Base-by-base conservation (phyloP, 768 basidiomycete species). In the Leucocoprinus sp. region DNA sequence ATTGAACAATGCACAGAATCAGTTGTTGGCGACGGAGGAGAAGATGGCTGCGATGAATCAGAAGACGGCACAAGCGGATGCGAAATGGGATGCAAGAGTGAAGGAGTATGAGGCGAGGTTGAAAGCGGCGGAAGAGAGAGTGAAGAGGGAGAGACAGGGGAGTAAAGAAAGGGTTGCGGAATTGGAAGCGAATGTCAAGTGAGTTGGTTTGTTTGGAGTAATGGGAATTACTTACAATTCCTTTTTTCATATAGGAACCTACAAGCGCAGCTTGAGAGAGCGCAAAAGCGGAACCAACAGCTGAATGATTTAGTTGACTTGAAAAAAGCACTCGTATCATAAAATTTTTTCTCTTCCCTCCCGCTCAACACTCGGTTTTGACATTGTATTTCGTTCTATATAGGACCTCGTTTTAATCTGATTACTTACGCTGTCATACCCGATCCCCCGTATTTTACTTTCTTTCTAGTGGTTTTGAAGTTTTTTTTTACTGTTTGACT, bases 61-160 rank as follows among this genome's bases (percentile, higher is more conserved):
- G 64, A 85, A 82, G 69, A 85, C 74, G 28, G 67, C 71, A 0
- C 69, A 67, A 0, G 84, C 87, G 0, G 93, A 96, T 54, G 68
- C 66, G 42, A 95, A 93, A 62, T 98, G 93, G 92, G 93, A 93
- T 56, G 89, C 84, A 0, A 72, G 93, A n/a, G 88, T 98, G 36
- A 84, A 82, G 62, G 93, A 98, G 63, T 93, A 93, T 55, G 91
- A 96, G 64, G 60, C 76, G 11, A 67, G 87, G 14, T 58, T 93
- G 51, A 82, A 81, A 60, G 79, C 81, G 0, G 89, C 89, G 0
- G 90, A 92, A 56, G 93, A 98, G 70, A 82, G 81, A 59, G 80
- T 91, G 52, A 97, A 97, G 72, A 73, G 90, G 44, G 93, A 95
- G 68, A 71, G 88, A 49, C 93, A 97, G 56, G 96, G 95, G 3